These are phyloP conservation scores for Monosporascus sp. DNA, from an alignment of 2,329 filamentous ascomycete species.

Conservation along the genomic window DNA sequence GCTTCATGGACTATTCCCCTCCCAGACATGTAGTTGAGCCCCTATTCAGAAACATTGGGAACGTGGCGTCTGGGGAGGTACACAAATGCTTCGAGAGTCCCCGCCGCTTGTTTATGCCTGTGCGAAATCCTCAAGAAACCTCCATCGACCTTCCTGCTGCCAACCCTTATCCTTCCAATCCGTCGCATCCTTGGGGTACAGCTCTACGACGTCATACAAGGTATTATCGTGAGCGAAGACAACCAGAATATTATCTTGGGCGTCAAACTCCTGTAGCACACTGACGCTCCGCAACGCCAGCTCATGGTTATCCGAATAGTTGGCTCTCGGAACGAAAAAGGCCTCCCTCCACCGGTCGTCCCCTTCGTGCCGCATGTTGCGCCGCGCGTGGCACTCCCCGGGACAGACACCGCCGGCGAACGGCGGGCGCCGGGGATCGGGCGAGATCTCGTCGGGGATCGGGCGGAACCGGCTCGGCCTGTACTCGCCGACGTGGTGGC, in stretches of 20 bases:
- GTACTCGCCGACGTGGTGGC: slow-evolving; percentile 18
- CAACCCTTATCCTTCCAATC: no score
- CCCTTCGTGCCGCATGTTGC: neutral
- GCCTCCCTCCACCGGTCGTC: neutral
- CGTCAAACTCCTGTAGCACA: slow-evolving; percentile 16
- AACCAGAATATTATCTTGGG: slow-evolving; percentile 16
- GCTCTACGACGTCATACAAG: neutral
- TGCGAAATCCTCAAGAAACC: no score
- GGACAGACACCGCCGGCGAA: slow-evolving; percentile 3
- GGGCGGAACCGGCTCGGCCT: slow-evolving; percentile 17
- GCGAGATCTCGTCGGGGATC: slow-evolving; percentile 16
- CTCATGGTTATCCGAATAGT: slow-evolving; percentile 6
- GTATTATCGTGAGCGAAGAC: slow-evolving; percentile 16
- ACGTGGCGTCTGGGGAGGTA: no score
- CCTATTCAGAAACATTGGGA: no score
- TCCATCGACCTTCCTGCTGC: no score
- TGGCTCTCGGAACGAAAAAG: neutral
- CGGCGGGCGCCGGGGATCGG: slow-evolving; percentile 15
- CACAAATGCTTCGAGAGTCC: no score
- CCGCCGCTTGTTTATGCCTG: no score
- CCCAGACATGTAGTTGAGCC: no score
- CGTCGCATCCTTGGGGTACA: no score
- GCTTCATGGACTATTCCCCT: no score
- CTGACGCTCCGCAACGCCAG: slow-evolving; percentile 6
- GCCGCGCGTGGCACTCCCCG: no score